phyloP scores from a whole-genome alignment of 768 basidiomycete species.

The Ephemerocybe angulata region DNA sequence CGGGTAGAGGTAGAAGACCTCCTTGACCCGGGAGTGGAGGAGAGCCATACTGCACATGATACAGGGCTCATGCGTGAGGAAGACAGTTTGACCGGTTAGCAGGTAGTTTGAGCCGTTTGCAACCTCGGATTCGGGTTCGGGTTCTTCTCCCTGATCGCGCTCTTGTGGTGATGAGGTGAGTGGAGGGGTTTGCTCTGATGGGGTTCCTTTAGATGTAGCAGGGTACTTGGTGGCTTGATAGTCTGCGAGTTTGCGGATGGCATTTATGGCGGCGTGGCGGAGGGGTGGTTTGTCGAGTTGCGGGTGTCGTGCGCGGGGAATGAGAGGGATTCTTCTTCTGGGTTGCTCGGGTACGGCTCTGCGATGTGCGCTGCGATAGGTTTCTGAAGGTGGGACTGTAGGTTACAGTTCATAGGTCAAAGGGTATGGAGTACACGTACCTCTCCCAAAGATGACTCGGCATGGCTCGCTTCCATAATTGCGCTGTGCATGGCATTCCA shows the following conservation, averaged over 20 bases:
- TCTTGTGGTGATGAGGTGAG: background rate
- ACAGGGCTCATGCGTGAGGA: constrained; percentile 95
- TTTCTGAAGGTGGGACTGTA: constrained; percentile 39
- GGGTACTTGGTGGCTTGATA: constrained; percentile 32
- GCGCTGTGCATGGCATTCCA: constrained; percentile 58
- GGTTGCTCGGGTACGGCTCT: constrained; percentile 35
- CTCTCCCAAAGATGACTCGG: constrained; percentile 53
- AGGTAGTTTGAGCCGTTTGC: constrained; percentile 81
- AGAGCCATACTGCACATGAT: constrained; percentile 98
- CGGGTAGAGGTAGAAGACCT: constrained; percentile 70
- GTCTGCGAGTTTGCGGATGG: constrained; percentile 65
- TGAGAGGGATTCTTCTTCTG: constrained; percentile 11
- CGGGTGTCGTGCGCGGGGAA: constrained; percentile 71
- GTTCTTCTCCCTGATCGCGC: constrained; percentile 9
- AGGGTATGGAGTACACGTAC: constrained; percentile 32
- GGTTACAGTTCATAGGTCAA: constrained; percentile 1
- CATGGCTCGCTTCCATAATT: constrained; percentile 45
- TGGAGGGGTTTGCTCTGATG: background rate
- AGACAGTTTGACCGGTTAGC: constrained; percentile 77
- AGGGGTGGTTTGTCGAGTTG: constrained; percentile 68
- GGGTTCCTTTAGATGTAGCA: background rate
- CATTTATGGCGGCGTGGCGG: constrained; percentile 79
- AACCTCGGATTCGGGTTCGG: constrained; percentile 5
- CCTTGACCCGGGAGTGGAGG: constrained; percentile 89
- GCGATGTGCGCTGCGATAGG: constrained; percentile 76